Conservation (phyloP, 768 basidiomycete species). For the Suillus subaureus region DNA sequence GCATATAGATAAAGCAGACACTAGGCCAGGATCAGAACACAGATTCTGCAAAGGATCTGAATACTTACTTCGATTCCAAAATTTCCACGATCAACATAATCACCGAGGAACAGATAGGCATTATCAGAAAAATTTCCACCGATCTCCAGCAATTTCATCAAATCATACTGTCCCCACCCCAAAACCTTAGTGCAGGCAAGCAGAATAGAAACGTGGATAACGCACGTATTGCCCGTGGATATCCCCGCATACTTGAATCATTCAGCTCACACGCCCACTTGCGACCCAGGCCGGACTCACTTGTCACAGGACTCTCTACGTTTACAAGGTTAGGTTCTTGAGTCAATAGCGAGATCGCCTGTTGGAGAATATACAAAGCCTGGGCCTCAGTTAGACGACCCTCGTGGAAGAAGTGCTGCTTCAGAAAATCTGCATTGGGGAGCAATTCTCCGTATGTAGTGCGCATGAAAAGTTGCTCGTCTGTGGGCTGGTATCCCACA, state of each 20-base stretch:
- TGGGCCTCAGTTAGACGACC: slow-evolving; percentile 83
- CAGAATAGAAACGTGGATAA: slow-evolving; percentile 15
- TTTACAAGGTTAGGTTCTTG: slow-evolving; percentile 85
- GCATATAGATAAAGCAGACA: slow-evolving; percentile 93
- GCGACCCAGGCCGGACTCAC: slow-evolving; percentile 46
- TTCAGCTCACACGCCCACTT: slow-evolving; percentile 13
- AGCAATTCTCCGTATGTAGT: slow-evolving; percentile 55
- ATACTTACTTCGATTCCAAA: slow-evolving; percentile 74
- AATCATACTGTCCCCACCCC: slow-evolving; percentile 70
- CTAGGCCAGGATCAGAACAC: slow-evolving; percentile 35
- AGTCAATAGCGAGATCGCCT: slow-evolving; percentile 64
- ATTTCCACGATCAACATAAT: slow-evolving; percentile 96
- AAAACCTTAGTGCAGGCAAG: slow-evolving; percentile 3
- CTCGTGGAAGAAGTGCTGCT: slow-evolving; percentile 87
- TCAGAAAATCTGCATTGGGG: slow-evolving; percentile 80
- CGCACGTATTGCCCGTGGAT: slow-evolving; percentile 96
- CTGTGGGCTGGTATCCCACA: slow-evolving; percentile 61
- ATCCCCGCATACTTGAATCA: slow-evolving; percentile 83
- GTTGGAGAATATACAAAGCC: slow-evolving; percentile 79
- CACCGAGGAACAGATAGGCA: slow-evolving; percentile 91
- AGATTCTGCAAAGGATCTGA: not conserved
- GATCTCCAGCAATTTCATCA: slow-evolving; percentile 97
- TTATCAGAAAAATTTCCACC: slow-evolving; percentile 86
- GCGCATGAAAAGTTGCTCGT: slow-evolving; percentile 69
- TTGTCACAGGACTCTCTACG: slow-evolving; percentile 88